Conservation (phyloP, 2,329 filamentous ascomycete species). For the Paracorniculantispora psalliotae region DNA sequence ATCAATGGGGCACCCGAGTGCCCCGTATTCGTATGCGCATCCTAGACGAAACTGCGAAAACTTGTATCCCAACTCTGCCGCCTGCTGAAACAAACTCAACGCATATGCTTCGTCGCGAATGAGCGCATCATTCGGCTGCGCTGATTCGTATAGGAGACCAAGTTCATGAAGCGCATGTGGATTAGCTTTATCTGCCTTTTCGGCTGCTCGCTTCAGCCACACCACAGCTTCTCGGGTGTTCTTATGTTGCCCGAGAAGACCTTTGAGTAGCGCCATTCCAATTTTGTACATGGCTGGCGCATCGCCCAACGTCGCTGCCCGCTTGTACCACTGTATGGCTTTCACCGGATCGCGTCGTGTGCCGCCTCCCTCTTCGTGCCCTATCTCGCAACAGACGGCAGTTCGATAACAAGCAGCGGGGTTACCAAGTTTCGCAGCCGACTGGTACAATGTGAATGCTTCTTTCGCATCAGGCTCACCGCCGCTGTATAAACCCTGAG, state of each 20-base stretch:
- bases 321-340: conserved; percentile 97
- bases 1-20: conserved; percentile 78
- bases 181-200: conserved; percentile 81
- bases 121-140: conserved; percentile 64
- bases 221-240: conserved; percentile 82
- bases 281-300: conserved; percentile 97
- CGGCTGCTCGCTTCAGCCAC: conserved; percentile 91
- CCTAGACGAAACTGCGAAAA: conserved; percentile 90
- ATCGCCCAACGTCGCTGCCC: conserved; percentile 84
- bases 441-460: conserved; percentile 89
- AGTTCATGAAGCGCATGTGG: conserved; percentile 94
- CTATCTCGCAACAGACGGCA: conserved; percentile 95
- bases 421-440: conserved; percentile 85
- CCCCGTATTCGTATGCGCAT: conserved; percentile 82
- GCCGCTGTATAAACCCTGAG: conserved; percentile 71
- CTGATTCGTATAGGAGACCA: conserved; percentile 60
- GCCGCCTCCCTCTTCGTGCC: conserved; percentile 87
- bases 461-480: conserved; percentile 85
- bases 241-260: conserved; percentile 77
- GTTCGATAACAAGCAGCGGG: conserved; percentile 86
- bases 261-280: conserved; percentile 92
- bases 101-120: conserved; percentile 79
- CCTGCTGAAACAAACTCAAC: conserved; percentile 74
- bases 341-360: conserved; percentile 88
- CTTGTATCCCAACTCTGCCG: conserved; percentile 86